Base-by-base conservation (phyloP, 208 protist genomes). In the Acanthamoeba castellanii region DNA sequence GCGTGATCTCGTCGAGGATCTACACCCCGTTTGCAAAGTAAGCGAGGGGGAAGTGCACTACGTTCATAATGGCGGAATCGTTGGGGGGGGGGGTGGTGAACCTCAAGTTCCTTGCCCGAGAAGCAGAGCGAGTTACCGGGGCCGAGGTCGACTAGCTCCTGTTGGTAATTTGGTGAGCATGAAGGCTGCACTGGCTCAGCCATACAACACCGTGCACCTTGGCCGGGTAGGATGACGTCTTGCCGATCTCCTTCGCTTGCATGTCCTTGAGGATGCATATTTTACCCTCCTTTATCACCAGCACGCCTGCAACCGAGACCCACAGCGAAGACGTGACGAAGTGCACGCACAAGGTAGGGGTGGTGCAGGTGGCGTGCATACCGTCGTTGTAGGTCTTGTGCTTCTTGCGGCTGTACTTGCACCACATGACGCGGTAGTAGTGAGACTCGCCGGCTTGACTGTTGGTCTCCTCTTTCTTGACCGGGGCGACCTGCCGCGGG, bases 351-450 rank as follows among this genome's bases (percentile, higher is more conserved):
- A 92, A 11, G 30, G 25, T 25, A 72, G 32, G n/a, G 7, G 34
- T 9, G 32, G 20, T 7, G 27, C 7, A 92, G n/a, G 16, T 18
- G 14, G 66, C 0, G 9, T 20, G 9, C 30, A 50, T 94, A 87
- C 92, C 92, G 14, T 94, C 92, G 61, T 42, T 94, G 52, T 94
- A 88, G 66, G 92, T 82, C 92, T 94, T 94, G 92, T 94, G 68
- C 74, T 94, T 94, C 72, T 82, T 94, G 14, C 47, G n/a, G 92
- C 72, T 87, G 55, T 42, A 94, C 45, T 82, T 57, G 74, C 74
- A 94, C 92, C 92, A 94, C 92, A 94, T 94, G 25, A 94, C 92
- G 9, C 76, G 45, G 92, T 32, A 94, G 92, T 72, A 94, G 70
- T 55, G 70, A 27, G 47, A 14, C 9, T 50, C 45, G 27, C n/a